These are phyloP conservation scores for Chaetomium sp. DNA, from an alignment of 2,329 filamentous ascomycete species.

Conservation along the genomic window DNA sequence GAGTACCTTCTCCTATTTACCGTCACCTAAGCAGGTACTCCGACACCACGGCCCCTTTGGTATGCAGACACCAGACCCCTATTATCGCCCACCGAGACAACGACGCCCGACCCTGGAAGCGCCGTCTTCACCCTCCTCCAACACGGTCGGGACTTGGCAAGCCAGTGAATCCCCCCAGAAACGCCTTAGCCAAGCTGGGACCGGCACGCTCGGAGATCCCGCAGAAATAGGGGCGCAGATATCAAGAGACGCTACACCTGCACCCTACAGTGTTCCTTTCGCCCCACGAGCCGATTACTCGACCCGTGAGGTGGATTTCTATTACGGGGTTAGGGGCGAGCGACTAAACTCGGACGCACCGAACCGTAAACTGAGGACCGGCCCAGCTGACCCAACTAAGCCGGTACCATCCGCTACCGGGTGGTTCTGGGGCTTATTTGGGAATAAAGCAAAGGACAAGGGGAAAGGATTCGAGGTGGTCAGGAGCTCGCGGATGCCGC, in stretches of 20 bases:
- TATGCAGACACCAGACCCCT: conserved; percentile 65
- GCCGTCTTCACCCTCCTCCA: conserved; percentile 45
- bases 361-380: conserved; percentile 85
- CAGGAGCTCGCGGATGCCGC: conserved; percentile 81
- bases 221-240: conserved; percentile 47
- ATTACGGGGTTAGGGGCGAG: conserved; percentile 89
- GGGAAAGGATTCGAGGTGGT: conserved; percentile 97
- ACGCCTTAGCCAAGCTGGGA: conserved; percentile 43
- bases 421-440: conserved; percentile 81
- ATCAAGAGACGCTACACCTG: conserved; percentile 49
- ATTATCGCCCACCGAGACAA: conserved; percentile 82
- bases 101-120: conserved; percentile 49
- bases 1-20: conserved; percentile 71
- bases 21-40: conserved; percentile 53
- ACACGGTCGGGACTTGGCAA: conserved; percentile 42
- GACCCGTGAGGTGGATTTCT: conserved; percentile 93
- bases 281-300: conserved; percentile 79
- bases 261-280: conserved; percentile 48
- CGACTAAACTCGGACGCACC: conserved; percentile 80
- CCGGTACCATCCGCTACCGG: conserved; percentile 86
- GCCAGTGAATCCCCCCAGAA: conserved; percentile 45
- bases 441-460: conserved; percentile 88
- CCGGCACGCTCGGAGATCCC: conserved; percentile 42
- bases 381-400: conserved; percentile 90
- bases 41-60: conserved; percentile 43